Percentiles rank a stretch among this genome's conserved stretches.
Evolutionary conservation across 2,329 filamentous ascomycete genomes (phyloP).

Genomic region (Septoria petroselini): DNA sequence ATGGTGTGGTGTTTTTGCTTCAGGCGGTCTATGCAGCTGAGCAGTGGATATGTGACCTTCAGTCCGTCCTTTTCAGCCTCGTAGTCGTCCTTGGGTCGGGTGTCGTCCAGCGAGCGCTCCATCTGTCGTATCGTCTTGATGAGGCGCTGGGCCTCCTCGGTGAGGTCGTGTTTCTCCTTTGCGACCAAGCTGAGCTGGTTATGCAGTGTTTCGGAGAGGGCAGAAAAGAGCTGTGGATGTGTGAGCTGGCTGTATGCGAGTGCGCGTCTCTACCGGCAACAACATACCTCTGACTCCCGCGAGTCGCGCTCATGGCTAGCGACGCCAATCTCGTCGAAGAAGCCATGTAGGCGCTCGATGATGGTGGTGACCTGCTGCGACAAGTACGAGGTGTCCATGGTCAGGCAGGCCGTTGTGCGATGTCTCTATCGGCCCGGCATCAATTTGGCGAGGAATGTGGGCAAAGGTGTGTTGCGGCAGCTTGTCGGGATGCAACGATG

Average conservation of each 20-base stretch:
- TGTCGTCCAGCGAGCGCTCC: slow-evolving; percentile 83
- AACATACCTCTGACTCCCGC: slow-evolving; percentile 80
- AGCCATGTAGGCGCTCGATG: slow-evolving; percentile 84
- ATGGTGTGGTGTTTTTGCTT: slow-evolving; percentile 84
- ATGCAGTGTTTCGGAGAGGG: slow-evolving; percentile 85
- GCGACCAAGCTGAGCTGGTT: slow-evolving; percentile 84
- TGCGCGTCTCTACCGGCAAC: neutral
- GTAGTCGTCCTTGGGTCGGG: slow-evolving; percentile 62
- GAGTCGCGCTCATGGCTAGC: slow-evolving; percentile 85
- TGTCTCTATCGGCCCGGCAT: slow-evolving; percentile 10
- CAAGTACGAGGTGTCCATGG: slow-evolving; percentile 87
- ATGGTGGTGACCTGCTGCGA: slow-evolving; percentile 94
- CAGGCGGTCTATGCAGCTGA: slow-evolving; percentile 71
- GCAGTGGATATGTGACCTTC: slow-evolving; percentile 77
- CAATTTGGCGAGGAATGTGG: slow-evolving; percentile 10
- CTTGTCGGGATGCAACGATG: slow-evolving; percentile 1
- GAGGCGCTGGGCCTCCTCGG: slow-evolving; percentile 83
- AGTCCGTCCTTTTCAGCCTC: slow-evolving; percentile 65
- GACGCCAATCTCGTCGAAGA: slow-evolving; percentile 98
- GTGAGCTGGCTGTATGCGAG: slow-evolving; percentile 10
- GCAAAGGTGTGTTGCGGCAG: slow-evolving; percentile 7
- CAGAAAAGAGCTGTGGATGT: slow-evolving; percentile 70
- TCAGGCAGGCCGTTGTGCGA: slow-evolving; percentile 13
- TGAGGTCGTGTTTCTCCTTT: slow-evolving; percentile 83
- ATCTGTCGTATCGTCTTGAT: slow-evolving; percentile 88